A percentile compares a stretch with the other conserved stretches of the same genome.
Evolutionary conservation across 2,329 filamentous ascomycete species (phyloP).

Genomic region (Aspergillus neoniger): DNA sequence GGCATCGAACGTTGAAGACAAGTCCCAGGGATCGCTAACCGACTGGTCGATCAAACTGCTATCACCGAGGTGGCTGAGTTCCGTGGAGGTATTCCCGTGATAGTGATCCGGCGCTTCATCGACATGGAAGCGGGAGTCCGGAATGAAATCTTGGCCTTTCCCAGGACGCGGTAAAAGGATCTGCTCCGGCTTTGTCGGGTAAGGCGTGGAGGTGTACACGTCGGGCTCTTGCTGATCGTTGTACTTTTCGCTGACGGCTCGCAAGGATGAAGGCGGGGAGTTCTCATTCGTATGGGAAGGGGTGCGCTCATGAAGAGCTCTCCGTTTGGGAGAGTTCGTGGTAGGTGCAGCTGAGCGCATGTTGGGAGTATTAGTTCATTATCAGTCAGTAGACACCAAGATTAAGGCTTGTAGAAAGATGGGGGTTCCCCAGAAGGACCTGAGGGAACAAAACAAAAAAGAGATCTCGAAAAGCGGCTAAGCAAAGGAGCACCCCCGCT

Average conservation of each 20-base stretch:
- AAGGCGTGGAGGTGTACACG: slow-evolving; percentile 47
- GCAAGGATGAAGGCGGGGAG: slow-evolving; percentile 40
- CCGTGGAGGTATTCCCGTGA: slow-evolving; percentile 32
- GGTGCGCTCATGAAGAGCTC: slow-evolving; percentile 49
- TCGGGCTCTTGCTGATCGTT: slow-evolving; percentile 36
- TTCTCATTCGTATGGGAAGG: slow-evolving; percentile 49
- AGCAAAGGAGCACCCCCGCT: slow-evolving; percentile 10
- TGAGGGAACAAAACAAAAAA: slow-evolving; percentile 6
- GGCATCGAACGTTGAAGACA: slow-evolving; percentile 40
- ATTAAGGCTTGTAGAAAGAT: slow-evolving; percentile 8
- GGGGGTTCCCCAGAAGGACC: slow-evolving; percentile 7
- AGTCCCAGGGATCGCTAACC: slow-evolving; percentile 36
- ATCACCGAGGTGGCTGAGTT: slow-evolving; percentile 27
- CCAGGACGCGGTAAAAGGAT: slow-evolving; percentile 45
- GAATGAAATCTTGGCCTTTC: slow-evolving; percentile 39
- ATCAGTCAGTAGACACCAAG: slow-evolving; percentile 23
- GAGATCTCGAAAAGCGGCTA: slow-evolving; percentile 5
- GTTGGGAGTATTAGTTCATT: slow-evolving; percentile 35
- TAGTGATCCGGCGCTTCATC: slow-evolving; percentile 33
- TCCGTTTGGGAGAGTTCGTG: slow-evolving; percentile 39
- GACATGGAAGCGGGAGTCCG: slow-evolving; percentile 35
- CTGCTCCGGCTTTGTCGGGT: slow-evolving; percentile 51
- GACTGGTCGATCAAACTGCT: slow-evolving; percentile 33
- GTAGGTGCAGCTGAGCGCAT: slow-evolving; percentile 37
- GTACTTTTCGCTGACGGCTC: slow-evolving; percentile 36